phyloP scores from a whole-genome alignment of 257 asterid species.

The Hygrophila difformis region DNA sequence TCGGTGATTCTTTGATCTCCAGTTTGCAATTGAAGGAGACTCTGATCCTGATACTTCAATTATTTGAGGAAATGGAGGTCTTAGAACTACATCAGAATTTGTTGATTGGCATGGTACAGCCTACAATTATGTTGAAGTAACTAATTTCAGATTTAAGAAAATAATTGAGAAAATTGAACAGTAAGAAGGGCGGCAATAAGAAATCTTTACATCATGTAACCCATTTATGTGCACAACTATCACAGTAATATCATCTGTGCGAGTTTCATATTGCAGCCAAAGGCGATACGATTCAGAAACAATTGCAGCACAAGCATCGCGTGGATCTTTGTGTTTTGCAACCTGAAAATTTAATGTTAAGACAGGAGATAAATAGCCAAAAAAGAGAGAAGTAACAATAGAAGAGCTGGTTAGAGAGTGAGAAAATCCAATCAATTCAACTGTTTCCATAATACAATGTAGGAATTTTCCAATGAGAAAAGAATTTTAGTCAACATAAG shows the following conservation, averaged over 20 bases:
- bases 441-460: slow-evolving; percentile 1
- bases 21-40: slow-evolving; percentile 69
- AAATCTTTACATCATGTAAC: slow-evolving; percentile 61
- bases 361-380: slow-evolving; percentile 12
- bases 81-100: slow-evolving; percentile 31
- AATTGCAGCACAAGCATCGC: slow-evolving; percentile 98
- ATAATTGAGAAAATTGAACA: slow-evolving; percentile 1
- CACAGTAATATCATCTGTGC: slow-evolving; percentile 97
- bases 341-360: slow-evolving; percentile 38
- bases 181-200: too few species aligned
- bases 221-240: slow-evolving; percentile 81
- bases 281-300: slow-evolving; percentile 96
- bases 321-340: slow-evolving; percentile 76
- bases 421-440: too few species aligned
- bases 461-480: slow-evolving; percentile 3
- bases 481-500: not conserved
- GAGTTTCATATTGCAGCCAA: slow-evolving; percentile 95
- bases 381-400: not conserved
- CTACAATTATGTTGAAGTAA: slow-evolving; percentile 25
- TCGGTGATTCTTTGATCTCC: slow-evolving; percentile 67
- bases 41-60: slow-evolving; percentile 88
- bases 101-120: slow-evolving; percentile 35
- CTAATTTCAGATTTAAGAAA: slow-evolving; percentile 1
- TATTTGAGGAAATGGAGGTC: slow-evolving; percentile 69
- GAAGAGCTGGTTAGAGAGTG: not conserved